Percentiles rank a stretch among this genome's conserved stretches.
These are phyloP conservation scores for Cudoniella acicularis DNA, from an alignment of 495 filamentous ascomycete genomes.

Conservation along the genomic window DNA sequence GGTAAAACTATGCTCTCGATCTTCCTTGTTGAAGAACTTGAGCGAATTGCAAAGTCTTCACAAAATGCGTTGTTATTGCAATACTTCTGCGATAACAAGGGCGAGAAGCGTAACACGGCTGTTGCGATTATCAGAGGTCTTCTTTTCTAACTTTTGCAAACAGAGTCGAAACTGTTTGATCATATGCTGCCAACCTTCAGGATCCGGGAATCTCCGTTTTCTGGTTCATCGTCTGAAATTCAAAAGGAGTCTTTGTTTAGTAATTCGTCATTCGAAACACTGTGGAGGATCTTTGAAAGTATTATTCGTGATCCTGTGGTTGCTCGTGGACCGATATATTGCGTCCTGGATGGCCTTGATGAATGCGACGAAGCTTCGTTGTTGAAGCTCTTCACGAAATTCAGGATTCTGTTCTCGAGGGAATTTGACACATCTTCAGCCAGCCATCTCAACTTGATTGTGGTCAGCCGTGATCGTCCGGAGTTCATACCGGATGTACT, in stretches of 20 bases:
- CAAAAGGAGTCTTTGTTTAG: conserved; percentile 17
- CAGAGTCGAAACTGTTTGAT: conserved; percentile 7
- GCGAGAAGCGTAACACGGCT: conserved; percentile 43
- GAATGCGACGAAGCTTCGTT: conserved; percentile 42
- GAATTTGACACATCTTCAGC: conserved; percentile 10
- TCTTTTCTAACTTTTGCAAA: conserved; percentile 18
- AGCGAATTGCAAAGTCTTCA: conserved; percentile 20
- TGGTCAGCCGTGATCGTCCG: conserved; percentile 34
- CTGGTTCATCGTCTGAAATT: too few species aligned
- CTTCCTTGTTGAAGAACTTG: conserved; percentile 40
- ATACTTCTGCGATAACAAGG: conserved; percentile 42
- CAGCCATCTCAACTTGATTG: conserved; percentile 30
- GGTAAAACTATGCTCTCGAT: conserved; percentile 49
- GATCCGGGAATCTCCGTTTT: too few species aligned
- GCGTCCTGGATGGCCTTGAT: conserved; percentile 44
- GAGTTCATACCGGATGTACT: conserved; percentile 30
- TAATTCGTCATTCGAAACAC: conserved; percentile 28
- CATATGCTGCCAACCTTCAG: conserved; percentile 14
- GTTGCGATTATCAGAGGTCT: conserved; percentile 39
- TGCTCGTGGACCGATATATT: conserved; percentile 30
- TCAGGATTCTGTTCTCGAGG: conserved; percentile 26
- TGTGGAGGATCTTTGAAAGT: conserved; percentile 36
- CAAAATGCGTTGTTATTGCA: conserved; percentile 30
- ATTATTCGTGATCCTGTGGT: conserved; percentile 29
- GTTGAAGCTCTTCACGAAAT: conserved; percentile 29